Percentiles rank a stretch among this genome's conserved stretches.
These are phyloP conservation scores for Suhomyces yuchorum DNA, from an alignment of 1,139 yeast species.

Conservation along the genomic window DNA sequence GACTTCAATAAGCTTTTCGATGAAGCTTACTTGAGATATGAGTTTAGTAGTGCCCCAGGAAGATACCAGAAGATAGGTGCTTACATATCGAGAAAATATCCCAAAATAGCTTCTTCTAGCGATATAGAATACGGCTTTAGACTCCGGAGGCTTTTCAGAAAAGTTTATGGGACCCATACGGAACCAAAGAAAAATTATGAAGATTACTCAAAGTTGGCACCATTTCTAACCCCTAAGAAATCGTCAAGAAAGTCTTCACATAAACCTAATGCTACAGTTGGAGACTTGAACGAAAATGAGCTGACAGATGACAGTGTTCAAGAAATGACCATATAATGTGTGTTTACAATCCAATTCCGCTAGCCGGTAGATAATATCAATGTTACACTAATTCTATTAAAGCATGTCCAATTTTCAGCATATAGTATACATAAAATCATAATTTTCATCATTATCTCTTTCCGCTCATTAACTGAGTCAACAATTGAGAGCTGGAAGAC, in stretches of 20 bases:
- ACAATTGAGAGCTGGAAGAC: conserved; percentile 61
- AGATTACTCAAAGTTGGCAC: conserved; percentile 13
- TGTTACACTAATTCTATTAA: background rate
- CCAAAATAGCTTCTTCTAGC: conserved; percentile 5
- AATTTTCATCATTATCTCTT: conserved; percentile 39
- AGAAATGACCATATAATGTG: conserved; percentile 3
- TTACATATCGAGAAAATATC: conserved; percentile 5
- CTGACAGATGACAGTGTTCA: background rate
- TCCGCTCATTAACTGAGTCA: conserved; percentile 72
- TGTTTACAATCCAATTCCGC: background rate
- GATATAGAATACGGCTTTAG: conserved; percentile 21
- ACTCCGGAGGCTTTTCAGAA: conserved; percentile 21
- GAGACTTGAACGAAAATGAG: background rate
- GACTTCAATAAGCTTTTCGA: conserved; percentile 19
- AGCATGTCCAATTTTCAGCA: conserved; percentile 3
- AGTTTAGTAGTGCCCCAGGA: conserved; percentile 6
- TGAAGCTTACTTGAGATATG: conserved; percentile 16
- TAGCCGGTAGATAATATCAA: background rate
- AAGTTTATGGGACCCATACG: conserved; percentile 18
- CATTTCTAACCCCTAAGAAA: conserved; percentile 2
- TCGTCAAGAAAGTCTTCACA: background rate
- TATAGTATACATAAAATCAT: conserved; percentile 4
- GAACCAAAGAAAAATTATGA: conserved; percentile 22
- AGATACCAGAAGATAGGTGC: conserved; percentile 8
- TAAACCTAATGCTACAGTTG: conserved; percentile 2